phyloP scores from a whole-genome alignment of 2,329 filamentous ascomycete species.

The Ramichloridium luteum region DNA sequence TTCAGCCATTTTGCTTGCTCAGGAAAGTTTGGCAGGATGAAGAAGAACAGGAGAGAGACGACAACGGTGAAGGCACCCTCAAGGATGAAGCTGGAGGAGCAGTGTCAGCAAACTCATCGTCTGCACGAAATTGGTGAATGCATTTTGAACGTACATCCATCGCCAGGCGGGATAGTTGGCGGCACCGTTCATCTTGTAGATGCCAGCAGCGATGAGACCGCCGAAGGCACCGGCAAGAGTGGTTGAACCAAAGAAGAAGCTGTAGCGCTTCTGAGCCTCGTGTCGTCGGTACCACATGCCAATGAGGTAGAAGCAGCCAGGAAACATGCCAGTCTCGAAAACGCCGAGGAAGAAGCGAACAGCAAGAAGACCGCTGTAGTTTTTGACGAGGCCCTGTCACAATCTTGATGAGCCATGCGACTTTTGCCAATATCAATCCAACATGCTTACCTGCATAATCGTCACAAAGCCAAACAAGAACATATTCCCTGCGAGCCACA shows the following conservation, averaged over 20 bases:
- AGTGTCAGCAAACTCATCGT: background rate
- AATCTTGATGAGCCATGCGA: slow-evolving; percentile 9
- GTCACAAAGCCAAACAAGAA: slow-evolving; percentile 68
- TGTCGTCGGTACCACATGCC: slow-evolving; percentile 79
- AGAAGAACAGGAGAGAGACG: slow-evolving; percentile 35
- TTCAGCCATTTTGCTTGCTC: slow-evolving; percentile 38
- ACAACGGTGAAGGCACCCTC: slow-evolving; percentile 39
- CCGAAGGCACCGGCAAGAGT: slow-evolving; percentile 75
- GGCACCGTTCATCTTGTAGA: slow-evolving; percentile 73
- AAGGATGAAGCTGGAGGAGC: slow-evolving; percentile 49
- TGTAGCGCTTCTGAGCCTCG: slow-evolving; percentile 84
- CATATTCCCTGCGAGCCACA: slow-evolving; percentile 57
- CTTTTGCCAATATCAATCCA: background rate
- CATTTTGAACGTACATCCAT: slow-evolving; percentile 34
- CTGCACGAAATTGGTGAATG: background rate
- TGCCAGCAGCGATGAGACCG: slow-evolving; percentile 70
- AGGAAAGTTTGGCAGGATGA: slow-evolving; percentile 37
- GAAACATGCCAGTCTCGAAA: slow-evolving; percentile 46
- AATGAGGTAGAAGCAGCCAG: slow-evolving; percentile 40
- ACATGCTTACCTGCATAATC: slow-evolving; percentile 42
- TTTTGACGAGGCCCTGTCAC: slow-evolving; percentile 54
- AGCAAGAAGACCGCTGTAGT: slow-evolving; percentile 62
- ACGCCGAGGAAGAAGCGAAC: slow-evolving; percentile 74
- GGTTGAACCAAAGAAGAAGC: slow-evolving; percentile 82
- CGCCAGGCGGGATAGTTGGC: slow-evolving; percentile 61